Evolutionary conservation across 345 rosid species (phyloP).

Genomic region (Brassica incana): DNA sequence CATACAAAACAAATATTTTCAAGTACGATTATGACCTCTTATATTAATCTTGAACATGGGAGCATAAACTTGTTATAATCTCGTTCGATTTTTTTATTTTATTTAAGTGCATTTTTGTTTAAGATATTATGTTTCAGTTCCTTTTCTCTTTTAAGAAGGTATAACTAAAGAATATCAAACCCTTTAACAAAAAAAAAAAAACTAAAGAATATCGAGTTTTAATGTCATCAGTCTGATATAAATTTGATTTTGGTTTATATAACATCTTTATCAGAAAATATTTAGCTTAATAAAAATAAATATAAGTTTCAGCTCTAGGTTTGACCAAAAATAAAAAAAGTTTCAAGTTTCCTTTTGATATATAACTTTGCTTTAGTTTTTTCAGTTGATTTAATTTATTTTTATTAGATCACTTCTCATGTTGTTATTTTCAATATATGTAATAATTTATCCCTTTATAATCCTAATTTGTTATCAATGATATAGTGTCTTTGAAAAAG

Average conservation of each 20-base stretch:
- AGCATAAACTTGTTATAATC: not conserved
- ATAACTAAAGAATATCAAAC: not conserved
- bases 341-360: not conserved
- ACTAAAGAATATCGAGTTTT: not conserved
- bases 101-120: not conserved
- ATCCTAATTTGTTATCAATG: not conserved
- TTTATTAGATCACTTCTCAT: not conserved
- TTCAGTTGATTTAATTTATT: not conserved
- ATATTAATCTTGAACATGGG: not conserved
- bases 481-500: not conserved
- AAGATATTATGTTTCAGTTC: not conserved
- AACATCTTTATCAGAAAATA: not conserved
- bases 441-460: not conserved
- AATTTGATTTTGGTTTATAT: not conserved
- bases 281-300: not conserved
- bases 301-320: not conserved
- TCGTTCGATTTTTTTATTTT: no score
- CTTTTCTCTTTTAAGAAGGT: not conserved
- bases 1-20: constrained; percentile 1
- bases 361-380: not conserved
- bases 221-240: not conserved
- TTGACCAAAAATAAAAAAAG: no score
- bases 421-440: not conserved
- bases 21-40: constrained; percentile 4
- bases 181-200: no score